These are phyloP conservation scores for Quercus phellos DNA, from an alignment of 331 rosid genomes.

Conservation along the genomic window DNA sequence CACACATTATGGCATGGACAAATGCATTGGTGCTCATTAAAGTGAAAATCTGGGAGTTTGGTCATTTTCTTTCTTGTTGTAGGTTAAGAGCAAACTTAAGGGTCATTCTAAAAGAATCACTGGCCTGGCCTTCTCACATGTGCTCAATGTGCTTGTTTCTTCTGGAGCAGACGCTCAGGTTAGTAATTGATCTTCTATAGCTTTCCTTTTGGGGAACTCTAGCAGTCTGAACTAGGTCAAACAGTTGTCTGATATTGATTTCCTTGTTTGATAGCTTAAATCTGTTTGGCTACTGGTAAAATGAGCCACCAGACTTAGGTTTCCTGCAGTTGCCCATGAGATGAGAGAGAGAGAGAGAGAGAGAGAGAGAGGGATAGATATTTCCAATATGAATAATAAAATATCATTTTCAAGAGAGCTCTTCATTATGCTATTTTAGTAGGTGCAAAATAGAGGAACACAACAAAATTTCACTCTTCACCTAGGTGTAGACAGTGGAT, in stretches of 20 bases:
- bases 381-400: background rate
- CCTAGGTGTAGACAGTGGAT: background rate
- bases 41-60: background rate
- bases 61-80: conserved; percentile 9
- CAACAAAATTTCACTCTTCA: background rate
- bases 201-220: background rate
- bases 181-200: background rate
- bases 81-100: conserved; percentile 32
- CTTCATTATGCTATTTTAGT: background rate
- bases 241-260: background rate
- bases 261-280: background rate
- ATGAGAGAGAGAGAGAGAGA: too few relatives aligned
- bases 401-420: background rate
- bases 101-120: conserved; percentile 45
- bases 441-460: background rate
- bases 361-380: background rate
- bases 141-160: conserved; percentile 36
- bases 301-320: background rate
- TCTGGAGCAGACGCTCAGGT: conserved; percentile 59
- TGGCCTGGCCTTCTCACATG: conserved; percentile 48
- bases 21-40: background rate
- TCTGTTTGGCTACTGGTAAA: background rate
- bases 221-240: background rate
- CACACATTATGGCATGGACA: background rate
- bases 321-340: background rate